These are phyloP conservation scores for Funneliformis mosseae DNA, from an alignment of 192 early-diverging fungal species.

Conservation along the genomic window DNA sequence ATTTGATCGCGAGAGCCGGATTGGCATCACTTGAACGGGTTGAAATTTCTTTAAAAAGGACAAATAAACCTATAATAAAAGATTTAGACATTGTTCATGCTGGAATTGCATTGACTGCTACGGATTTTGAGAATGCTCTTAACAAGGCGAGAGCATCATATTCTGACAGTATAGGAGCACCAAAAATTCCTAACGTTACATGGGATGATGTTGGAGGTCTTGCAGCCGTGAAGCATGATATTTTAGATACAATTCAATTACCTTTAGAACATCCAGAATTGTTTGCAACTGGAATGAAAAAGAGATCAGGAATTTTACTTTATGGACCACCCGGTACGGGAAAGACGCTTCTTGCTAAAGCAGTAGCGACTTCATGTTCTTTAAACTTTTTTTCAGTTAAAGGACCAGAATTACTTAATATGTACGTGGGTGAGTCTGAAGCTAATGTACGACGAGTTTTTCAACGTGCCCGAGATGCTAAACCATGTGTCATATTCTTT, in stretches of 20 bases:
- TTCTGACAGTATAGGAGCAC: conserved; percentile 92
- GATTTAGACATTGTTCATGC: conserved; percentile 66
- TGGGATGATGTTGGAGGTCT: conserved; percentile 99
- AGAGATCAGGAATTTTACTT: conserved; percentile 88
- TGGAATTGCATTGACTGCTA: conserved; percentile 72
- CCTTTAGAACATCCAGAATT: conserved; percentile 95
- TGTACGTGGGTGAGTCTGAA: conserved; percentile 99
- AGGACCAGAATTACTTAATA: conserved; percentile 97
- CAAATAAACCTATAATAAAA: conserved; percentile 22
- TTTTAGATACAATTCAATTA: conserved; percentile 95
- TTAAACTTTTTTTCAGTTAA: conserved; percentile 99
- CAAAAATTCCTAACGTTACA: conserved; percentile 96
- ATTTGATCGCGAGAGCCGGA: conserved; percentile 75
- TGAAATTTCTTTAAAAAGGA: conserved; percentile 46
- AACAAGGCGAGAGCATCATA: conserved; percentile 78
- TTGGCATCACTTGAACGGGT: conserved; percentile 63
- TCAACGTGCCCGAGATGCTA: conserved; percentile 93
- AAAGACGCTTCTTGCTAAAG: conserved; percentile 98
- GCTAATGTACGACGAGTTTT: conserved; percentile 96
- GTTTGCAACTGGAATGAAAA: conserved; percentile 93
- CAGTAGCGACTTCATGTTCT: conserved; percentile 95
- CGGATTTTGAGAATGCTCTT: conserved; percentile 82
- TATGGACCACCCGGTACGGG: conserved; percentile 99
- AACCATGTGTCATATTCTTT: conserved; percentile 98
- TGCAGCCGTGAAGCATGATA: conserved; percentile 87